Evolutionary conservation across 2,329 filamentous ascomycete genomes (phyloP).

Genomic region (Fusarium sororula): DNA sequence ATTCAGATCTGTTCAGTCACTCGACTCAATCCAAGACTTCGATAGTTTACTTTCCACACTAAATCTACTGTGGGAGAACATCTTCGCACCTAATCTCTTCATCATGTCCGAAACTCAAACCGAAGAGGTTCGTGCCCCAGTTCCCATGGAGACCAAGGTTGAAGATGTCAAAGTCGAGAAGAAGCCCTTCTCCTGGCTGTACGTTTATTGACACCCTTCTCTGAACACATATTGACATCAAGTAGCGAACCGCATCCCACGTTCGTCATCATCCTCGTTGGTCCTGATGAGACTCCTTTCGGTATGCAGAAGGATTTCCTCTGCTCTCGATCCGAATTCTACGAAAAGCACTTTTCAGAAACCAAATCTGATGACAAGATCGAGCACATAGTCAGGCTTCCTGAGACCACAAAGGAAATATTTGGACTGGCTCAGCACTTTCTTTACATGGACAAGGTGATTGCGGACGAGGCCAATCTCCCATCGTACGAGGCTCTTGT

Average conservation of each 20-base stretch:
- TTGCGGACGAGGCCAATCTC: constrained; percentile 52
- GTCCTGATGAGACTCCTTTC: constrained; percentile 62
- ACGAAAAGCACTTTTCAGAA: constrained; percentile 55
- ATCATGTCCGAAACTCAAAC: constrained; percentile 29
- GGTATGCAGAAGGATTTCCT: constrained; percentile 68
- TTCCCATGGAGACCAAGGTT: constrained; percentile 11
- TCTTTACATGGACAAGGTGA: constrained; percentile 61
- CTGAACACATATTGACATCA: constrained; percentile 11
- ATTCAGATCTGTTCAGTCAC: background rate
- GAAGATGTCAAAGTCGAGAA: constrained; percentile 20
- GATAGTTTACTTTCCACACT: background rate
- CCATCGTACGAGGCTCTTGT: constrained; percentile 65
- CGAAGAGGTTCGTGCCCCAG: constrained; percentile 9
- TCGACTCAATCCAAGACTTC: background rate
- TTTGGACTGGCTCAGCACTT: constrained; percentile 66
- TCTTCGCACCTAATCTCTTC: background rate
- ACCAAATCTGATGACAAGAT: constrained; percentile 50
- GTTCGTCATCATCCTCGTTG: constrained; percentile 65
- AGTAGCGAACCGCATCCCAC: constrained; percentile 62
- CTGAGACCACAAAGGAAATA: constrained; percentile 57
- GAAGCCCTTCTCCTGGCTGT: constrained; percentile 52
- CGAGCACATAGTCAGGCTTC: constrained; percentile 61
- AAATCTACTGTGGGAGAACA: background rate
- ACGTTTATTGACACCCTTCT: constrained; percentile 15
- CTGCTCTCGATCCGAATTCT: constrained; percentile 61